These are phyloP conservation scores for Exophiala sp. DNA, from an alignment of 2,329 filamentous ascomycete genomes.

Conservation along the genomic window DNA sequence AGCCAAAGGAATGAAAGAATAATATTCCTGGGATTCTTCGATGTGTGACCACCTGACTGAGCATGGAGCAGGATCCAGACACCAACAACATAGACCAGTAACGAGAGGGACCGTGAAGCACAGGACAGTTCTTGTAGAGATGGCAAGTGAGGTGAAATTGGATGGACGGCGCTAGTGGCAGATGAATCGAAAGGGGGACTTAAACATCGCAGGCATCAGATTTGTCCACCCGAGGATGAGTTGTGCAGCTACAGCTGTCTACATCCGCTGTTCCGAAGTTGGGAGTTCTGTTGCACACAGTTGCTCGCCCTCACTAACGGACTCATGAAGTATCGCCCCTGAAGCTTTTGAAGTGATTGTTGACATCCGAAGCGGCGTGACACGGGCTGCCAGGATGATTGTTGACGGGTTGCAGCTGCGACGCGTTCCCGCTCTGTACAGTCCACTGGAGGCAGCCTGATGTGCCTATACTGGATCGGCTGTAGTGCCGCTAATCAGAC, in stretches of 20 bases:
- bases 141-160: conserved; percentile 15
- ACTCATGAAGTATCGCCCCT: not conserved
- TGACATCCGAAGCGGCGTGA: not conserved
- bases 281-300: not conserved
- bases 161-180: conserved; percentile 12
- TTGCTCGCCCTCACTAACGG: not conserved
- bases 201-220: conserved; percentile 1
- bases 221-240: not conserved
- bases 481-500: too few species aligned
- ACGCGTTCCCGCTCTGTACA: not conserved
- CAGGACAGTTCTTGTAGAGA: conserved; percentile 6
- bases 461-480: too few species aligned
- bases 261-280: not conserved
- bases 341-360: conserved; percentile 1
- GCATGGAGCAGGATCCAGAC: not conserved
- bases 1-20: not conserved
- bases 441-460: too few species aligned
- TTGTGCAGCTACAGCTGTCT: not conserved
- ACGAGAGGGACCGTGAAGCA: conserved; percentile 5
- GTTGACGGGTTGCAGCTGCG: not conserved
- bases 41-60: not conserved
- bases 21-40: not conserved
- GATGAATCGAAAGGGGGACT: conserved; percentile 10
- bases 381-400: not conserved
- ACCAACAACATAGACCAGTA: not conserved